A percentile compares a stretch with the other conserved stretches of the same genome.
phyloP scores from a whole-genome alignment of 108 stramenopile species.

The Epipyxis sp. region DNA sequence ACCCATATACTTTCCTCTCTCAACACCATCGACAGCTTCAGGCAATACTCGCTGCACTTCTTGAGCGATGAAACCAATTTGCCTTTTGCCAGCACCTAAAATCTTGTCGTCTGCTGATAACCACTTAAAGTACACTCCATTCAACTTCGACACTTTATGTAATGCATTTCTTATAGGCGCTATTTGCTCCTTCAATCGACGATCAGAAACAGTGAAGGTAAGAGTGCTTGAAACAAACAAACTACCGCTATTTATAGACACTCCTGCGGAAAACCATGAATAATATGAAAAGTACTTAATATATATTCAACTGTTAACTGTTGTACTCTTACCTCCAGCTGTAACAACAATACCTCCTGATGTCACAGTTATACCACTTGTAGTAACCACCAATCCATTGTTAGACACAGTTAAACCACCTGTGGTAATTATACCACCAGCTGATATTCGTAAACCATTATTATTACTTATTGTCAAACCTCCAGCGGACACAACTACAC shows the following conservation, averaged over 20 bases:
- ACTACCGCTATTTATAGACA: background rate
- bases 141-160: background rate
- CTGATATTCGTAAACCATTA: background rate
- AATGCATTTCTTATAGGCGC: conserved; percentile 5
- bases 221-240: background rate
- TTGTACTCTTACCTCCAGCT: background rate
- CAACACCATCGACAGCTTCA: background rate
- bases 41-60: conserved; percentile 20
- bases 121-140: conserved; percentile 30
- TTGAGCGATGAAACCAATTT: conserved; percentile 30
- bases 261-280: background rate
- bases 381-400: background rate
- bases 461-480: conserved; percentile 2
- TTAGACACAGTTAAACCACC: conserved; percentile 11
- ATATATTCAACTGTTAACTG: background rate
- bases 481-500: background rate
- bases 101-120: background rate
- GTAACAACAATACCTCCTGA: background rate
- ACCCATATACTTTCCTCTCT: background rate
- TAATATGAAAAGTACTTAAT: background rate
- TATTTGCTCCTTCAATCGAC: conserved; percentile 2
- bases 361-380: background rate
- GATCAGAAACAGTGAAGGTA: conserved; percentile 26
- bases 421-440: background rate
- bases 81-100: background rate